Evolutionary conservation across 345 rosid genomes (phyloP), one percentile per base, ranked within the genome.

Genomic region (Abelmoschus esculentus): DNA sequence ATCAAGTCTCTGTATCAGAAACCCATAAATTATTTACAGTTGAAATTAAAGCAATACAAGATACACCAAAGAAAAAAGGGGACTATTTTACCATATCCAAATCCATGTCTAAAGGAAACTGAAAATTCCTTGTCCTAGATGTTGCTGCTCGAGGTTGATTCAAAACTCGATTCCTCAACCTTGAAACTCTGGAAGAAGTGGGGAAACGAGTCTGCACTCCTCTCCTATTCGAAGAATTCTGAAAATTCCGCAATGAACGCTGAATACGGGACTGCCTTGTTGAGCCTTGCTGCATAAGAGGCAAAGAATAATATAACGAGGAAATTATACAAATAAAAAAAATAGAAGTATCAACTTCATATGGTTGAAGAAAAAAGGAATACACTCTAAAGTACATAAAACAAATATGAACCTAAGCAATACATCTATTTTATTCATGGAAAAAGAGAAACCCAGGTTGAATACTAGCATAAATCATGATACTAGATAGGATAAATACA

Each of bases 41-140:
- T 10, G 3, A 38, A 53, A 61, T 29, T 54, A 62, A 19, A 40
- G 34, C 68, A 56, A 14, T 52, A 61, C 3, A 58, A 68, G 46
- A 26, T 40, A 17, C 47, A 8, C 7, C 36, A 26, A 42, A 42
- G 12, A 10, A 10, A 62, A 65, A 60, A 73, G 29, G 47, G 13
- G 12, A 18, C 3, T n/a, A 17, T 18, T 17, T n/a, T 93, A 93
- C 98, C 96, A 70, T 76, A 40, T 89, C 96, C 19, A 89, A 55
- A 74, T 81, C 88, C 97, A 89, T 86, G 72, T 73, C 78, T 72
- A 67, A 66, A 71, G 95, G 87, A 77, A 91, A 93, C 14, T 62
- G 85, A 67, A 87, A 72, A 76, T 84, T 80, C 70, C 88, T 73
- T 26, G 76, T 75, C 79, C 86, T 74, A 12, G 82, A 61, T 74